phyloP scores from a whole-genome alignment of 768 basidiomycete species.

The Boletus tylopilopsis region DNA sequence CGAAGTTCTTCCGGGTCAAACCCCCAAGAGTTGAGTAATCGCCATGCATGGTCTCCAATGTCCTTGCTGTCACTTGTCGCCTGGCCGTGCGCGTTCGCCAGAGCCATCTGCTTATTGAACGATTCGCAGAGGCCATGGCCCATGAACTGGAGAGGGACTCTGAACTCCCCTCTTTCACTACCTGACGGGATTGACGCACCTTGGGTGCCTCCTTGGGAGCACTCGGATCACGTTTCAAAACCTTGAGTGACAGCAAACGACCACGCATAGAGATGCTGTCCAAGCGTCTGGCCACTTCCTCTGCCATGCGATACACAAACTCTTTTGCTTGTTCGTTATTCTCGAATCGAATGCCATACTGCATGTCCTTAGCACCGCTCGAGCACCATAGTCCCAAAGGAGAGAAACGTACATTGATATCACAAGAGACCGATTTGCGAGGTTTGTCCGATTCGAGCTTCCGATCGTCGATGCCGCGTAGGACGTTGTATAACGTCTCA shows the following conservation, averaged over 20 bases:
- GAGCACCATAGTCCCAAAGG: not conserved
- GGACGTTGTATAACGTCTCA: conserved; percentile 78
- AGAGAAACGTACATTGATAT: conserved; percentile 78
- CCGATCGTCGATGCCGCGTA: conserved; percentile 81
- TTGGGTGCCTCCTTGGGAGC: conserved; percentile 91
- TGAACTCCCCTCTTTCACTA: not conserved
- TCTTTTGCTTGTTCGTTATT: conserved; percentile 74
- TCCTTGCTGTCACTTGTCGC: conserved; percentile 70
- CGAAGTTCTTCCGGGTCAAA: conserved; percentile 87
- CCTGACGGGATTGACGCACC: conserved; percentile 38
- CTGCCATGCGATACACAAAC: conserved; percentile 74
- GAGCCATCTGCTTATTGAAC: conserved; percentile 68
- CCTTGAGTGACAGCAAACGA: conserved; percentile 74
- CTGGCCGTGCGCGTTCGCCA: conserved; percentile 56
- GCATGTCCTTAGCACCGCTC: conserved; percentile 1
- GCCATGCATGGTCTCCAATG: conserved; percentile 77
- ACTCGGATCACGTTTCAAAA: conserved; percentile 81
- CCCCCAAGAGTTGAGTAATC: conserved; percentile 63
- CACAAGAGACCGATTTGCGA: conserved; percentile 89
- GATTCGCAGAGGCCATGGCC: conserved; percentile 86
- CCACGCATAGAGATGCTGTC: conserved; percentile 67
- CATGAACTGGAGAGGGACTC: conserved; percentile 59
- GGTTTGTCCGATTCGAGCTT: conserved; percentile 80
- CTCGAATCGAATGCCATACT: conserved; percentile 97
- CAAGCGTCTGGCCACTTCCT: conserved; percentile 72